Conservation (phyloP, 108 stramenopile species). For the Skeletonema potamos region DNA sequence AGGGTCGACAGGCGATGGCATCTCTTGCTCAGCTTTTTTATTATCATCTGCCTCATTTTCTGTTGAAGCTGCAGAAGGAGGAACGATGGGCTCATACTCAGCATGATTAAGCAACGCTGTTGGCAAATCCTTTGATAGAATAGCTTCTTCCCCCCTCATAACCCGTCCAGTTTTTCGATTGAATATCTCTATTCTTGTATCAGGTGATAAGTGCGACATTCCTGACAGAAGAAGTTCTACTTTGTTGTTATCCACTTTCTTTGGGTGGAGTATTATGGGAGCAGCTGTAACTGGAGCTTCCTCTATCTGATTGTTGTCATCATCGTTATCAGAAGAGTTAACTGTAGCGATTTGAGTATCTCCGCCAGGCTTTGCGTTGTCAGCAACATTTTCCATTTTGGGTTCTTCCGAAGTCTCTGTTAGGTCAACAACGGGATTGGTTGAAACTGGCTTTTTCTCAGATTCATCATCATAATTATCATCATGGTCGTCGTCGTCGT, state of each 20-base stretch:
- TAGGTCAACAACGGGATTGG: neutral
- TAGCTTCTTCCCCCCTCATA: slow-evolving; percentile 38
- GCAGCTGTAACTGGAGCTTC: neutral
- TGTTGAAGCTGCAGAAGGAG: neutral
- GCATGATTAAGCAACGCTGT: slow-evolving; percentile 37
- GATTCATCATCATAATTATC: no score
- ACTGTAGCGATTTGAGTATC: neutral
- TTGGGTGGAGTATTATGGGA: neutral
- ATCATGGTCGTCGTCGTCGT: neutral
- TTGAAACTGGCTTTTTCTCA: neutral
- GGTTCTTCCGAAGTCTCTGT: neutral
- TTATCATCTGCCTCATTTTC: neutral
- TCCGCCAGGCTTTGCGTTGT: neutral
- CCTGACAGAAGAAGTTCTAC: slow-evolving; percentile 7
- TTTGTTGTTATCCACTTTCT: neutral
- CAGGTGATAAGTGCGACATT: slow-evolving; percentile 29
- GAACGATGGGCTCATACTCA: slow-evolving; percentile 48
- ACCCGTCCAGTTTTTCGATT: slow-evolving; percentile 45
- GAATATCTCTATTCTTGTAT: slow-evolving; percentile 45
- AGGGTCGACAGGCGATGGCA: neutral
- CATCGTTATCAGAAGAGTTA: neutral
- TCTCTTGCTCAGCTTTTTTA: neutral
- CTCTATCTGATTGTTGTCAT: neutral
- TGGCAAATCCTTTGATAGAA: slow-evolving; percentile 28
- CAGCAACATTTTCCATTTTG: neutral